phyloP scores from a whole-genome alignment of 2,329 filamentous ascomycete species.

The Rosellinia necatrix region DNA sequence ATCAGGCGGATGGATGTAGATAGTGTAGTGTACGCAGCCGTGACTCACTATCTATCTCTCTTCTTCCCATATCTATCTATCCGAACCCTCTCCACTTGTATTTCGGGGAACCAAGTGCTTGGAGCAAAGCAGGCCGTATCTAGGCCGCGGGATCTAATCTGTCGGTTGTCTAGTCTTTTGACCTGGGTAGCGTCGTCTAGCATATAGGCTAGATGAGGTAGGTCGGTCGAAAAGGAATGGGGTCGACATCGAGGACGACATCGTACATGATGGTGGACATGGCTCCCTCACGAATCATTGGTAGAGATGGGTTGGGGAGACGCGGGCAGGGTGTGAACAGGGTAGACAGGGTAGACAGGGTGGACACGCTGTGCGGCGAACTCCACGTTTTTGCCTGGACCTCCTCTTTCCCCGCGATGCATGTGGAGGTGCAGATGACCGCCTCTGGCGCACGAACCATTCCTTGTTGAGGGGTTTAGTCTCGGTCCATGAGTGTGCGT shows the following conservation, averaged over 20 bases:
- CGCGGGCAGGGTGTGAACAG: too few species aligned
- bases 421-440: conserved; percentile 40
- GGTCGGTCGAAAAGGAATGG: neutral
- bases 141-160: too few species aligned
- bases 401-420: conserved; percentile 36
- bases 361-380: conserved; percentile 33
- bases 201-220: neutral
- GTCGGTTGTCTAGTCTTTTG: too few species aligned
- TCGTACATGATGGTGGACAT: conserved; percentile 9
- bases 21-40: too few species aligned
- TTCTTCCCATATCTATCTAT: too few species aligned
- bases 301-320: conserved; percentile 24
- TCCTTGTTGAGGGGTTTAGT: conserved; percentile 30
- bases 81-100: too few species aligned
- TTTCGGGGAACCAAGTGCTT: too few species aligned
- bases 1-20: too few species aligned
- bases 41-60: too few species aligned
- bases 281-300: conserved; percentile 16
- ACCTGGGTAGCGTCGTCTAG: too few species aligned
- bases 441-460: conserved; percentile 36
- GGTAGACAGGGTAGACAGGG: conserved; percentile 13
- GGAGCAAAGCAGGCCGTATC: too few species aligned
- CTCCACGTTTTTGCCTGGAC: conserved; percentile 38
- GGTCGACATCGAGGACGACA: conserved; percentile 1
- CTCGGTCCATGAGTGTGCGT: neutral